Evolutionary conservation across 805 yeast genomes (phyloP).

Genomic region (Zygosaccharomyces bisporus): DNA sequence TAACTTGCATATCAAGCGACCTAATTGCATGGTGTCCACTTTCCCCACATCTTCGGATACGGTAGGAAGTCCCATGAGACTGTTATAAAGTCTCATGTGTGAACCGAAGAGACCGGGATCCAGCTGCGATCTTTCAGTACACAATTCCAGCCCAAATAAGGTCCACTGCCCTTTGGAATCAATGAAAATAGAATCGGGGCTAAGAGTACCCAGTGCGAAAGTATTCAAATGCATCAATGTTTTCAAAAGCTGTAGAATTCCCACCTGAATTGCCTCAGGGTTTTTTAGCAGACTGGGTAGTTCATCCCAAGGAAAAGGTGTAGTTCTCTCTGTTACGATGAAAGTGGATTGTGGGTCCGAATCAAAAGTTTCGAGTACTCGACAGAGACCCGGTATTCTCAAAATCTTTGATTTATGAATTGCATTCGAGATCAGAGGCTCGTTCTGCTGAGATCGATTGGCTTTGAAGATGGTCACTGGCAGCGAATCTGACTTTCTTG

Average conservation of each 20-base stretch:
- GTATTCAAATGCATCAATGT: slow-evolving; percentile 27
- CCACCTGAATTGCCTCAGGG: slow-evolving; percentile 23
- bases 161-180: slow-evolving; percentile 77
- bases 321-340: slow-evolving; percentile 29
- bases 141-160: slow-evolving; percentile 70
- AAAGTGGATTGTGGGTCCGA: slow-evolving; percentile 25
- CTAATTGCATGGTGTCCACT: slow-evolving; percentile 30
- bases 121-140: slow-evolving; percentile 34
- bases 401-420: slow-evolving; percentile 27
- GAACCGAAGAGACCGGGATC: slow-evolving; percentile 12
- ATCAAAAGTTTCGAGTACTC: slow-evolving; percentile 30
- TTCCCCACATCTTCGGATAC: slow-evolving; percentile 37
- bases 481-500: slow-evolving; percentile 28
- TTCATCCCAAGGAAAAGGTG: slow-evolving; percentile 22
- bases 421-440: slow-evolving; percentile 24
- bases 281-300: slow-evolving; percentile 12
- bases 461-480: slow-evolving; percentile 32
- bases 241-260: slow-evolving; percentile 26
- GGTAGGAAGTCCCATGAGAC: slow-evolving; percentile 12
- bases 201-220: slow-evolving; percentile 63
- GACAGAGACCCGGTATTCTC: slow-evolving; percentile 33
- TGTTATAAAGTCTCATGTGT: slow-evolving; percentile 12
- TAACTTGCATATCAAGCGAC: slow-evolving; percentile 40
- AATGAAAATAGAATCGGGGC: slow-evolving; percentile 56
- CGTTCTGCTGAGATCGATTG: slow-evolving; percentile 14